phyloP scores from a whole-genome alignment of 2,329 filamentous ascomycete species.

The Hymenoscyphus fructigenus region DNA sequence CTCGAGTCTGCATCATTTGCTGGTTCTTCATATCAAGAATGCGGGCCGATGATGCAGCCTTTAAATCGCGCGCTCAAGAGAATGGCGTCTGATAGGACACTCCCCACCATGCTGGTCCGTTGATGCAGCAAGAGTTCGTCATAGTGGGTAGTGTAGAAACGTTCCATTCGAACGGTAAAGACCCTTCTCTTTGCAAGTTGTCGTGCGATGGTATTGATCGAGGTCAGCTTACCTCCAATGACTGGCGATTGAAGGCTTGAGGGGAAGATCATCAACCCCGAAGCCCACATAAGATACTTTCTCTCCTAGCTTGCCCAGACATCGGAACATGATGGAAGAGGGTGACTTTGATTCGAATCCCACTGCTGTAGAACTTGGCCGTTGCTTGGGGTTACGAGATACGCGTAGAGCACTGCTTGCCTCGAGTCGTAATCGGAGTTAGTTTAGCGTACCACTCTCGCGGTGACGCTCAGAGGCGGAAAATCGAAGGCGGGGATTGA shows the following conservation, averaged over 20 bases:
- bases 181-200: neutral
- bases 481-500: neutral
- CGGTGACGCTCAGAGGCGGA: neutral
- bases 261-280: neutral
- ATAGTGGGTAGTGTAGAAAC: constrained; percentile 14
- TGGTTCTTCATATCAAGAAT: constrained; percentile 11
- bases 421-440: neutral
- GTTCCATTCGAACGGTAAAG: constrained; percentile 1
- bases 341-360: neutral
- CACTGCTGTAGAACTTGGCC: constrained; percentile 1
- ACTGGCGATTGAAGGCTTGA: constrained; percentile 1
- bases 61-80: constrained; percentile 8
- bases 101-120: constrained; percentile 13
- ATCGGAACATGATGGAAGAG: neutral
- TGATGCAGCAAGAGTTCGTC: constrained; percentile 20
- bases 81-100: constrained; percentile 23
- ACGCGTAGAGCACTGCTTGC: neutral
- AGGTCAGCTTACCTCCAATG: constrained; percentile 3
- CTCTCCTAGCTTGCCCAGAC: neutral
- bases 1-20: neutral
- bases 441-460: neutral
- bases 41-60: constrained; percentile 27
- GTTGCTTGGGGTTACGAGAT: neutral
- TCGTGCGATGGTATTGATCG: neutral
- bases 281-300: neutral